These are phyloP conservation scores for Botryotinia calthae DNA, from an alignment of 2,329 filamentous ascomycete genomes.

Conservation along the genomic window DNA sequence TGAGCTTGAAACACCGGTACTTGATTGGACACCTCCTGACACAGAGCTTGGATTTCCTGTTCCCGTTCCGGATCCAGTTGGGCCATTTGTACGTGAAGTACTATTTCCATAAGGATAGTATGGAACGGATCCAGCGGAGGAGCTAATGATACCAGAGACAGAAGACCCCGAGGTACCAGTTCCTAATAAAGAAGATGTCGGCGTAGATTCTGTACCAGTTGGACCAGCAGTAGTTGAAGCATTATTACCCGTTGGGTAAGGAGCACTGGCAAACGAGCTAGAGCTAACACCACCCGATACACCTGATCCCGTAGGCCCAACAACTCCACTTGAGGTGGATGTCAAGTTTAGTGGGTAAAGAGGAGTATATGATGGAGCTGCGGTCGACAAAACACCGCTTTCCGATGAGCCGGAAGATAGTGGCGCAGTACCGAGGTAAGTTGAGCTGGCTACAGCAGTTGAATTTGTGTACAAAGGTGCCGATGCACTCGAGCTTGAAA, in stretches of 20 bases:
- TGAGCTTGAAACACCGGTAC: constrained; percentile 1
- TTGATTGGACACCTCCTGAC: not conserved
- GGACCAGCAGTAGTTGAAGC: constrained; percentile 13
- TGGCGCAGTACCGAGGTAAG: constrained; percentile 6
- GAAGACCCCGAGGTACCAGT: constrained; percentile 20
- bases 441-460: constrained; percentile 3
- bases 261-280: not conserved
- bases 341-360: constrained; percentile 9
- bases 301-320: not conserved
- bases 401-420: constrained; percentile 1
- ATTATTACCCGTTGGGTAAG: constrained; percentile 24
- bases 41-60: not conserved
- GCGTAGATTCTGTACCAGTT: constrained; percentile 17
- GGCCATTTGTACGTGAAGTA: not conserved
- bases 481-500: constrained; percentile 2
- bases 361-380: constrained; percentile 7
- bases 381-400: constrained; percentile 12
- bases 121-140: constrained; percentile 7
- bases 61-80: not conserved
- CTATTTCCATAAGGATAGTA: constrained; percentile 23
- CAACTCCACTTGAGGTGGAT: not conserved
- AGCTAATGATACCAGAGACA: constrained; percentile 19
- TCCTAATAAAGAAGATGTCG: constrained; percentile 14
- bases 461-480: constrained; percentile 15
- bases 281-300: constrained; percentile 10